Conservation (phyloP, 2,329 filamentous ascomycete species). For the Fusarium pseudoanthophilum region DNA sequence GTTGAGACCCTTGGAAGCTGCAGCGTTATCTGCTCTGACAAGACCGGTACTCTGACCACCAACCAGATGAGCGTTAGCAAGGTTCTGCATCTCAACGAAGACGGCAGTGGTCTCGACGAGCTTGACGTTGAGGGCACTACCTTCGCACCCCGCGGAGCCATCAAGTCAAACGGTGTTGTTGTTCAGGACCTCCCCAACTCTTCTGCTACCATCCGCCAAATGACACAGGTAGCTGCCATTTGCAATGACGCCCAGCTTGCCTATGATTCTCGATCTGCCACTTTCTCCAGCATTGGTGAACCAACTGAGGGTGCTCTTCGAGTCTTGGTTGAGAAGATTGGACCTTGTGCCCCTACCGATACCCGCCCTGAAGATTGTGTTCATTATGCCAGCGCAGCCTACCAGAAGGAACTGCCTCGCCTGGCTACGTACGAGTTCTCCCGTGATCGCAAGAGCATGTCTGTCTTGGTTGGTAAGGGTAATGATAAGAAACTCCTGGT, state of each 20-base stretch:
- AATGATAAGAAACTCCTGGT: conserved; percentile 84
- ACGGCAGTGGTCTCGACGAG: conserved; percentile 81
- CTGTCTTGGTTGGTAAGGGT: conserved; percentile 82
- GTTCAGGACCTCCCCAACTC: conserved; percentile 74
- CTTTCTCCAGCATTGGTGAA: conserved; percentile 88
- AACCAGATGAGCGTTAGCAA: conserved; percentile 99
- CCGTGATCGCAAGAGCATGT: conserved; percentile 99
- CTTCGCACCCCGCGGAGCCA: conserved; percentile 83
- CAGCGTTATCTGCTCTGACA: conserved; percentile 99
- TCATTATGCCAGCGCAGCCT: conserved; percentile 85
- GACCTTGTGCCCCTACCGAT: conserved; percentile 74
- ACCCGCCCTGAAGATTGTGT: conserved; percentile 71
- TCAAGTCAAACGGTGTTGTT: conserved; percentile 74
- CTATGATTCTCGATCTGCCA: conserved; percentile 79
- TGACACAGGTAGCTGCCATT: conserved; percentile 76
- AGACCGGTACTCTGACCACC: conserved; percentile 96
- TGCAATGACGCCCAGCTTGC: conserved; percentile 91
- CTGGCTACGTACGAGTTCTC: conserved; percentile 97
- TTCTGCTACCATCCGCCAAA: conserved; percentile 82
- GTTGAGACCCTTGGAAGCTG: conserved; percentile 98
- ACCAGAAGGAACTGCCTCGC: conserved; percentile 78
- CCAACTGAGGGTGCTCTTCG: conserved; percentile 94
- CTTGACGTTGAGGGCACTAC: conserved; percentile 92
- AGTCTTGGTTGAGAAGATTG: conserved; percentile 93
- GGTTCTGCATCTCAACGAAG: conserved; percentile 82